These are phyloP conservation scores for Noccaea caerulescens DNA, from an alignment of 345 rosid species.

Conservation along the genomic window DNA sequence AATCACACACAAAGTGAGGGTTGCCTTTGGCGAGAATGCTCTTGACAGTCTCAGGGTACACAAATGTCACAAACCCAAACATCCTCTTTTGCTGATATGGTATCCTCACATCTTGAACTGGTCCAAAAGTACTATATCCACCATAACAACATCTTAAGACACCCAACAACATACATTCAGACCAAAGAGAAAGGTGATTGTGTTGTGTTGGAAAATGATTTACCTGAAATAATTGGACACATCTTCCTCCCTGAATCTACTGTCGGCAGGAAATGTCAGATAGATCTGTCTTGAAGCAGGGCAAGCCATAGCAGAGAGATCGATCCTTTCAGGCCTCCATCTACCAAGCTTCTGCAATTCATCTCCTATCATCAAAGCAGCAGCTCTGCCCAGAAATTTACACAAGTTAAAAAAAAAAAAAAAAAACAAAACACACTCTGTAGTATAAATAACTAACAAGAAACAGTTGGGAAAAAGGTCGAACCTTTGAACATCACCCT, in stretches of 20 bases:
- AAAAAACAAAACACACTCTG: background rate
- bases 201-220: background rate
- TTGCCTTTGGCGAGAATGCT: constrained; percentile 86
- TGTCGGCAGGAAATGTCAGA: constrained; percentile 95
- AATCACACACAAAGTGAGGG: constrained; percentile 93
- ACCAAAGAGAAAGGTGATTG: constrained; percentile 14
- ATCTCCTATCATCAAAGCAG: constrained; percentile 74
- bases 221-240: constrained; percentile 91
- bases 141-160: constrained; percentile 31
- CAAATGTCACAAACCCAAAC: constrained; percentile 93
- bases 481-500: constrained; percentile 70
- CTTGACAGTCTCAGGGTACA: constrained; percentile 91
- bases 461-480: constrained; percentile 11
- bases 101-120: constrained; percentile 97
- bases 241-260: constrained; percentile 91
- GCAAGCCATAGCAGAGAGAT: constrained; percentile 61
- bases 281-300: constrained; percentile 97
- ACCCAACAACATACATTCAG: constrained; percentile 12
- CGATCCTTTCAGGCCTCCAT: constrained; percentile 78
- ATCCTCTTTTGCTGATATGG: constrained; percentile 96
- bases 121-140: constrained; percentile 68
- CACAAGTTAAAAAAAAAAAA: background rate
- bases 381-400: constrained; percentile 48
- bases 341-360: constrained; percentile 70
- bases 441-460: background rate